These are phyloP conservation scores for Fusarium fracticaudum DNA, from an alignment of 2,329 filamentous ascomycete species.

Conservation along the genomic window DNA sequence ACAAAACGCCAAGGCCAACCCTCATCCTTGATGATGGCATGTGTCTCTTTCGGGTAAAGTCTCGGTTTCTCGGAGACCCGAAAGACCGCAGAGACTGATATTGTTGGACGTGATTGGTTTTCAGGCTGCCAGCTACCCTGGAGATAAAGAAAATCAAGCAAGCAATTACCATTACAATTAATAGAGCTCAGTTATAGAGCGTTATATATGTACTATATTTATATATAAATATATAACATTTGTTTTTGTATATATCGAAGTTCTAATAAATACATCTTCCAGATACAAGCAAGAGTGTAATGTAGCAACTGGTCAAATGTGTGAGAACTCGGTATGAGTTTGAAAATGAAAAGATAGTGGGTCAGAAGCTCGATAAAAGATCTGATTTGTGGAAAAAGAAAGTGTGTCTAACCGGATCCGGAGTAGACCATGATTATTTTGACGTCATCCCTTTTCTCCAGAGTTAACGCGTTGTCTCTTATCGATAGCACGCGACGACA, in stretches of 20 bases:
- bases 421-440: background rate
- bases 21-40: background rate
- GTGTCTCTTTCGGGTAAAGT: background rate
- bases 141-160: rapidly evolving
- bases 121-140: background rate
- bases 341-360: too few relatives aligned
- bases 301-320: too few relatives aligned
- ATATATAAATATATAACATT: too few relatives aligned
- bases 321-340: too few relatives aligned
- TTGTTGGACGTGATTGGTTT: background rate
- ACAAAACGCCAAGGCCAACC: background rate
- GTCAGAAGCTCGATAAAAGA: too few relatives aligned
- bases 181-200: too few relatives aligned
- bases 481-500: background rate
- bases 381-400: too few relatives aligned
- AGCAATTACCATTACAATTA: background rate
- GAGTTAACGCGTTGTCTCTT: background rate
- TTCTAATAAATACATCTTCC: rapidly evolving
- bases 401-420: rapidly evolving
- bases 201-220: too few relatives aligned
- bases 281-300: too few relatives aligned
- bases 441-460: background rate
- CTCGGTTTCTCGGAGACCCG: constrained; percentile 1
- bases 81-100: background rate
- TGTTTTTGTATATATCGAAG: rapidly evolving